Base-by-base conservation (phyloP, 495 filamentous ascomycete genomes). In the Aspergillus hancockii region DNA sequence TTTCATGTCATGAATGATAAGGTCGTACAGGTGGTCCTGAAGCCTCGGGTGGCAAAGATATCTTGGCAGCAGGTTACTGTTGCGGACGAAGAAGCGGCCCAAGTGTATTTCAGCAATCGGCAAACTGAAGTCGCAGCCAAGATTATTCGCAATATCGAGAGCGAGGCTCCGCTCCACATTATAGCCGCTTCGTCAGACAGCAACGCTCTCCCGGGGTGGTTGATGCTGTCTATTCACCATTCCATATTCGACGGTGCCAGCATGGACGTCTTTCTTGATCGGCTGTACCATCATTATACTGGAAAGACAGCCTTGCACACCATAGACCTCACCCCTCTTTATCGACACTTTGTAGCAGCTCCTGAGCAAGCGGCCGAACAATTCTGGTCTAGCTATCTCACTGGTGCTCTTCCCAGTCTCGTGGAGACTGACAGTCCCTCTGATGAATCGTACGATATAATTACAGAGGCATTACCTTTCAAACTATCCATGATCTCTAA, bases 231-330 rank as follows among this genome's bases (percentile, higher is more conserved):
- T 7, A 60, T 71, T 57, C 64, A 45, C 68, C 90, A 94, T 65
- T 90, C 81, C 0, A 68, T 93, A 1, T 94, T 93, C 65, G 90
- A 94, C 66, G 90, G 85, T 1, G 86, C 59, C 25, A 61, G 59
- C 36, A 56, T 61, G 45, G 53, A 16, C 14, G 30, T 61, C n/a
- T 52, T 61, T n/a, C 59, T 61, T 16, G 54, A 56, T 28, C 59
- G 47, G 21, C 52, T 61, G 1, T 55, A 61, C 36, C 41, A 56
- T 30, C 59, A 61, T 41, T 61, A 61, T 21, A 52, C 59, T 45
- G 59, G 53, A 19, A 19, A 45, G 5, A 30, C 36, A 7, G 9
- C 18, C 21, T 16, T 55, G 38, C 22, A 10, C 12, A 8, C 40
- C 21, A 16, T 28, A 38, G 53, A 55, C 18, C 53, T 30, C 25